phyloP scores from a whole-genome alignment of 2,329 filamentous ascomycete species.

The Emergomyces africanus region DNA sequence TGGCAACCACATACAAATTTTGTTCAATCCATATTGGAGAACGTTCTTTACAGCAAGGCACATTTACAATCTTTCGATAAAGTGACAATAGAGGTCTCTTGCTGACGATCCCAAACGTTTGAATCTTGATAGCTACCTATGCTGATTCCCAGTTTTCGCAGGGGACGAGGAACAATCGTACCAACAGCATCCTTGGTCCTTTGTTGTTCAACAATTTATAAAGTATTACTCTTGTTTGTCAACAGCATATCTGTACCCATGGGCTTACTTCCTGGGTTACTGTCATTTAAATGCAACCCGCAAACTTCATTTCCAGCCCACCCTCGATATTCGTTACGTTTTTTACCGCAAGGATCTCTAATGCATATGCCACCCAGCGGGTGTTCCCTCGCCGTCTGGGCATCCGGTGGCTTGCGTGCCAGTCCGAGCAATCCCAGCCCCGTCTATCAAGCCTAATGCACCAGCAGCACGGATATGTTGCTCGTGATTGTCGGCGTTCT shows the following conservation, averaged over 20 bases:
- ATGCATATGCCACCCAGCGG: slow-evolving; percentile 1
- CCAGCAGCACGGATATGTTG: background rate
- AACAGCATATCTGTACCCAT: background rate
- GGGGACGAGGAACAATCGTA: background rate
- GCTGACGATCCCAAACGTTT: background rate
- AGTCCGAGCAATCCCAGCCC: background rate
- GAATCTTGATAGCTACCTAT: background rate
- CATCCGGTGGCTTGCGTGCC: background rate
- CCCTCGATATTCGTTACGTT: background rate
- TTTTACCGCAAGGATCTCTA: background rate
- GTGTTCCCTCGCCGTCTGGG: background rate
- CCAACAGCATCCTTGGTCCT: background rate
- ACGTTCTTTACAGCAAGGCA: background rate
- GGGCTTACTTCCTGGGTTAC: background rate
- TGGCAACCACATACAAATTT: background rate
- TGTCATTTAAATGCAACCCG: background rate
- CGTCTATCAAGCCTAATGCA: background rate
- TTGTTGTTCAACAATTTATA: background rate
- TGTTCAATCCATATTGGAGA: background rate
- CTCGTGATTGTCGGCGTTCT: background rate
- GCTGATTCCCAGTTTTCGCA: background rate
- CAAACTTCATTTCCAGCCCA: background rate
- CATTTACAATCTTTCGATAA: background rate
- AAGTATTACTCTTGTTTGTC: background rate
- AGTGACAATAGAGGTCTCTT: background rate